Evolutionary conservation across 1,284 basidiomycete species (phyloP).

Genomic region (Kalmanozyma brasiliensis): DNA sequence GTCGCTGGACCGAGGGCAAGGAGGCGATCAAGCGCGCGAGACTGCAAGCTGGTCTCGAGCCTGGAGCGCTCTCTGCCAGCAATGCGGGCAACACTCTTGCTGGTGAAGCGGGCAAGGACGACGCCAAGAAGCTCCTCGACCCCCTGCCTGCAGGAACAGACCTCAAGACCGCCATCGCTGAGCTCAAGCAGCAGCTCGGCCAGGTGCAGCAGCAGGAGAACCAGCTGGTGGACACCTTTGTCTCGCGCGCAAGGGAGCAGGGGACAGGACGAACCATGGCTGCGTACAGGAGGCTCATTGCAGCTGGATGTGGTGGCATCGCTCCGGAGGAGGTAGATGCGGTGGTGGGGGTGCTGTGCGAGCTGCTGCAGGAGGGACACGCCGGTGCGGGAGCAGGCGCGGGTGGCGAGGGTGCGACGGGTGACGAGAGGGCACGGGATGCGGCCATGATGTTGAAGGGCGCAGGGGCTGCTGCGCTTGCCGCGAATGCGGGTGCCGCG

Average conservation of each 20-base stretch:
- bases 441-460: slow-evolving; percentile 49
- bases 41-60: slow-evolving; percentile 37
- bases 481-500: slow-evolving; percentile 28
- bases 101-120: background rate
- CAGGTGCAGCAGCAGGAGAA: slow-evolving; percentile 40
- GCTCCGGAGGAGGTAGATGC: slow-evolving; percentile 64
- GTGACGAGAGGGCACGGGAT: slow-evolving; percentile 39
- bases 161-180: slow-evolving; percentile 38
- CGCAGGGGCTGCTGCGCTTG: slow-evolving; percentile 47
- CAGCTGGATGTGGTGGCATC: slow-evolving; percentile 64
- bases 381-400: slow-evolving; percentile 15
- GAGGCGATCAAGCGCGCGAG: slow-evolving; percentile 50
- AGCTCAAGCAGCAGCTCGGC: slow-evolving; percentile 45
- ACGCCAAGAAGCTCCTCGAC: slow-evolving; percentile 20
- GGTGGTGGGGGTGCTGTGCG: slow-evolving; percentile 64
- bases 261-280: slow-evolving; percentile 63
- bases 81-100: slow-evolving; percentile 20
- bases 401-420: slow-evolving; percentile 12
- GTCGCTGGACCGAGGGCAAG: slow-evolving; percentile 54
- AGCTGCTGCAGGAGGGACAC: slow-evolving; percentile 58
- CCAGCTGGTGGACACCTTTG: slow-evolving; percentile 47
- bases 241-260: slow-evolving; percentile 52
- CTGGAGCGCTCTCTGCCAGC: slow-evolving; percentile 31
- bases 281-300: slow-evolving; percentile 65
- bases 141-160: slow-evolving; percentile 25